A percentile compares a stretch with the other conserved stretches of the same genome.
phyloP scores from a whole-genome alignment of 2,329 filamentous ascomycete species.

The Chaetomium strumarium region DNA sequence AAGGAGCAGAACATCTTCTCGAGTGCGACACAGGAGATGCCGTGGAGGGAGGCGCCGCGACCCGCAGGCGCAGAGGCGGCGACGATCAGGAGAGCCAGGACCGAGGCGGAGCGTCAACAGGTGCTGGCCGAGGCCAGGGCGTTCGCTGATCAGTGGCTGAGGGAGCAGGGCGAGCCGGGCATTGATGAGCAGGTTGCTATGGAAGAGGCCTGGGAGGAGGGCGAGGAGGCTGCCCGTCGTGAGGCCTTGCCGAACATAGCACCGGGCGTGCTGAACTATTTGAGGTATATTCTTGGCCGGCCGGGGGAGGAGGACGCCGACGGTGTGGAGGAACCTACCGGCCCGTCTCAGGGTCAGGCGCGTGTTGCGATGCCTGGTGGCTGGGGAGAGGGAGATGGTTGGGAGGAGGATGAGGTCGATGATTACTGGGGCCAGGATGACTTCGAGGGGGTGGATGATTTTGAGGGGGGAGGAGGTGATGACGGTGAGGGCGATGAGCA shows the following conservation, averaged over 20 bases:
- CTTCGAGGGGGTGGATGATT: slow-evolving; percentile 37
- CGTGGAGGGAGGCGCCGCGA: slow-evolving; percentile 32
- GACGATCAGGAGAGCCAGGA: neutral
- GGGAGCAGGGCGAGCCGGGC: too few species aligned
- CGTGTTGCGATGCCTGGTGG: slow-evolving; percentile 9
- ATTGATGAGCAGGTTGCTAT: too few species aligned
- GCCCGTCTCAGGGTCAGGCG: neutral
- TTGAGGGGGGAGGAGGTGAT: slow-evolving; percentile 64
- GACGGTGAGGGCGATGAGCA: slow-evolving; percentile 6
- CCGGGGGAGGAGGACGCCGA: neutral
- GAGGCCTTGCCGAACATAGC: neutral
- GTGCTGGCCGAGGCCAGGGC: neutral
- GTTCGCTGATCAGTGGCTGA: too few species aligned
- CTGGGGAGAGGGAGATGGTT: slow-evolving; percentile 12
- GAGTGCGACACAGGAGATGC: slow-evolving; percentile 35
- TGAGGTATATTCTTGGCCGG: neutral
- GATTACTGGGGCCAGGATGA: slow-evolving; percentile 26
- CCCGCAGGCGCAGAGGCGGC: neutral
- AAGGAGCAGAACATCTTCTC: slow-evolving; percentile 49
- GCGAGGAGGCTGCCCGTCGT: neutral
- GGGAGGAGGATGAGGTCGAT: slow-evolving; percentile 24
- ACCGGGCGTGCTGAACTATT: slow-evolving; percentile 1
- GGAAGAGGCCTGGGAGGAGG: neutral
- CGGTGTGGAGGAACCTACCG: neutral
- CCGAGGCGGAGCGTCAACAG: neutral